A percentile compares a stretch with the other conserved stretches of the same genome.
phyloP scores from a whole-genome alignment of 768 basidiomycete genomes.

The Podaxis carcinomalis region DNA sequence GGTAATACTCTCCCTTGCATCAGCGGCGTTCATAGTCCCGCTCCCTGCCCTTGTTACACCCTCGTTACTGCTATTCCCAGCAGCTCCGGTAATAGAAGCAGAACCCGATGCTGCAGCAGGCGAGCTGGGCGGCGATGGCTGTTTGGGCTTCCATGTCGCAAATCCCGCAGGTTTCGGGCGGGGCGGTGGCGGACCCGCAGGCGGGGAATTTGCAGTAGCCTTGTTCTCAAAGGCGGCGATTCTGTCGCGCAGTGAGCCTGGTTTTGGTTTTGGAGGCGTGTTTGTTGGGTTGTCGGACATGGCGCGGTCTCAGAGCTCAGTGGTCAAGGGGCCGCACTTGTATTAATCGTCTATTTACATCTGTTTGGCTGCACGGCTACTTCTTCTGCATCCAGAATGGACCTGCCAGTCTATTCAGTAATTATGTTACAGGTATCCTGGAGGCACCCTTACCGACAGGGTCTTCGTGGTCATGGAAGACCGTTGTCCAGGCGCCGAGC shows the following conservation, averaged over 20 bases:
- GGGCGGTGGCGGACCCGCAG: constrained; percentile 42
- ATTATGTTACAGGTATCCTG: no score
- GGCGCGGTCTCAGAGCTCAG: not conserved
- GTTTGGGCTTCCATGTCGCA: constrained; percentile 65
- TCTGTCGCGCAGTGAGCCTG: constrained; percentile 79
- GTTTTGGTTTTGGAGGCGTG: constrained; percentile 58
- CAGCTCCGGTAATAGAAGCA: not conserved
- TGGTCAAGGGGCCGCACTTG: not conserved
- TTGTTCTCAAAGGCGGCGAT: constrained; percentile 86
- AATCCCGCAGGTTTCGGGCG: constrained; percentile 66
- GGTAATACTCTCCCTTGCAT: constrained; percentile 84
- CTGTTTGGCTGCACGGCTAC: constrained; percentile 1
- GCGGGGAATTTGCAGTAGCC: constrained; percentile 28
- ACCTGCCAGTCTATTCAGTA: not conserved
- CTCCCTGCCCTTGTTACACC: not conserved
- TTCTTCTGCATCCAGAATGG: constrained; percentile 16
- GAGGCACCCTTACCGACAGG: constrained; percentile 34
- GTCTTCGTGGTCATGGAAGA: constrained; percentile 40
- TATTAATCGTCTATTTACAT: not conserved
- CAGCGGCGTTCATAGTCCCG: constrained; percentile 72
- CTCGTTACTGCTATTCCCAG: constrained; percentile 29
- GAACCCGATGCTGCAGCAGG: constrained; percentile 20
- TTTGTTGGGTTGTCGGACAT: constrained; percentile 56
- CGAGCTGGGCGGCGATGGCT: constrained; percentile 46
- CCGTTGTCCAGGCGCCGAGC: constrained; percentile 47